Evolutionary conservation across 73 alveolate species (phyloP).

Genomic region (Paramecium biaurelia): DNA sequence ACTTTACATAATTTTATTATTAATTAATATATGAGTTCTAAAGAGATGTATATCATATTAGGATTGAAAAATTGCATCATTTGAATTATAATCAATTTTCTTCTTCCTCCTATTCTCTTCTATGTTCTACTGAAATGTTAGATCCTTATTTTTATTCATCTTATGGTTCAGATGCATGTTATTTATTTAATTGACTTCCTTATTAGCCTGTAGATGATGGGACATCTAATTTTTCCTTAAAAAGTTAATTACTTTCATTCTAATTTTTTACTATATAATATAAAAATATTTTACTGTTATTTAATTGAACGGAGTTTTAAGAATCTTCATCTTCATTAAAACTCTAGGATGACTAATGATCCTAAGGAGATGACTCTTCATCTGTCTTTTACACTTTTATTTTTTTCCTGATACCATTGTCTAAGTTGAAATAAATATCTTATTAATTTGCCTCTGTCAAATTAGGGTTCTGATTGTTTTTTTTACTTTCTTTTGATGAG

Average conservation of each 20-base stretch:
- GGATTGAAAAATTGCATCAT: not conserved
- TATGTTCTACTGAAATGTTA: not conserved
- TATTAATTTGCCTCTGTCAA: not conserved
- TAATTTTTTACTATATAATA: not conserved
- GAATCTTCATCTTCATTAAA: not conserved
- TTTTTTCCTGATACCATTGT: not conserved
- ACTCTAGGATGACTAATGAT: not conserved
- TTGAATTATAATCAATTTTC: not conserved
- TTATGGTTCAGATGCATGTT: not conserved
- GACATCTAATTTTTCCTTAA: not conserved
- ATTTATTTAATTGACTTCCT: not conserved
- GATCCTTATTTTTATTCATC: not conserved
- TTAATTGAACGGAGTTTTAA: not conserved
- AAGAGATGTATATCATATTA: not conserved
- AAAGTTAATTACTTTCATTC: not conserved
- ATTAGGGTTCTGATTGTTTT: not conserved
- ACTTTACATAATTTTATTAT: not conserved
- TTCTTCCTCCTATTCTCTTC: not conserved
- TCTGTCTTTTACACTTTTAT: not conserved
- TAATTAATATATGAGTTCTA: not conserved
- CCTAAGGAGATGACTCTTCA: not conserved
- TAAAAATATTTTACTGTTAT: not conserved
- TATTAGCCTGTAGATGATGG: not conserved
- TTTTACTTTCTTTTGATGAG: not conserved
- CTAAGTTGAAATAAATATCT: not conserved